These are phyloP conservation scores for Cordyceps fumosorosea DNA, from an alignment of 2,329 filamentous ascomycete genomes.

Conservation along the genomic window DNA sequence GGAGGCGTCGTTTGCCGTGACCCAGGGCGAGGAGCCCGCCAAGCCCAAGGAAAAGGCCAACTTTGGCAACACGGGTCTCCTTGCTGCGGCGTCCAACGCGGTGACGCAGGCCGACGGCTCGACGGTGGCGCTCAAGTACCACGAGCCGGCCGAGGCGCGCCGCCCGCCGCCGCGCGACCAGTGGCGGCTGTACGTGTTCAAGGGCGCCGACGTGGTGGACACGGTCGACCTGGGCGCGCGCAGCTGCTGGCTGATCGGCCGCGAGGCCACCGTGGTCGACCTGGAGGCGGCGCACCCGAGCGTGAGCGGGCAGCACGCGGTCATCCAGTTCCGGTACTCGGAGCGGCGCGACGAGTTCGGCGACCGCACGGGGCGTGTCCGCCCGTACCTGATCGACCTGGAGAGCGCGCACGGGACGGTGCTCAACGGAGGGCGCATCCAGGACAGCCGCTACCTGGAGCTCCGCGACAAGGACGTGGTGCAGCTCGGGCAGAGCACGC, in stretches of 20 bases:
- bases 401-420: constrained; percentile 88
- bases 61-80: constrained; percentile 68
- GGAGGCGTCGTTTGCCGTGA: constrained; percentile 51
- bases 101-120: constrained; percentile 66
- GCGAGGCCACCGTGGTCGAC: constrained; percentile 76
- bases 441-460: constrained; percentile 75
- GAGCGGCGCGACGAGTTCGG: constrained; percentile 82
- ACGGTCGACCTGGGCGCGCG: constrained; percentile 69
- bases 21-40: constrained; percentile 34
- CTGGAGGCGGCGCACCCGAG: constrained; percentile 82
- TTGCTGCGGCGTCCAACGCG: constrained; percentile 83
- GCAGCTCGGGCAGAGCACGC: constrained; percentile 77
- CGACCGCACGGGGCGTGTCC: constrained; percentile 70
- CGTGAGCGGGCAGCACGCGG: constrained; percentile 91
- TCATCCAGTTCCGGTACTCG: constrained; percentile 83
- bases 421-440: constrained; percentile 69
- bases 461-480: constrained; percentile 83
- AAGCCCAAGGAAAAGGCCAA: constrained; percentile 83
- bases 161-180: constrained; percentile 71
- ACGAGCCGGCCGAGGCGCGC: constrained; percentile 87
- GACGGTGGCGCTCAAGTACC: constrained; percentile 82
- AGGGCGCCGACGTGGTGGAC: constrained; percentile 71
- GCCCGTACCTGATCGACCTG: constrained; percentile 87
- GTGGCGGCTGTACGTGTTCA: constrained; percentile 94
- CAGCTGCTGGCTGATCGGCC: constrained; percentile 86